Evolutionary conservation across 108 stramenopile species (phyloP), one percentile per base, ranked within the genome.

Genomic region (Cyclotella kingstonii): DNA sequence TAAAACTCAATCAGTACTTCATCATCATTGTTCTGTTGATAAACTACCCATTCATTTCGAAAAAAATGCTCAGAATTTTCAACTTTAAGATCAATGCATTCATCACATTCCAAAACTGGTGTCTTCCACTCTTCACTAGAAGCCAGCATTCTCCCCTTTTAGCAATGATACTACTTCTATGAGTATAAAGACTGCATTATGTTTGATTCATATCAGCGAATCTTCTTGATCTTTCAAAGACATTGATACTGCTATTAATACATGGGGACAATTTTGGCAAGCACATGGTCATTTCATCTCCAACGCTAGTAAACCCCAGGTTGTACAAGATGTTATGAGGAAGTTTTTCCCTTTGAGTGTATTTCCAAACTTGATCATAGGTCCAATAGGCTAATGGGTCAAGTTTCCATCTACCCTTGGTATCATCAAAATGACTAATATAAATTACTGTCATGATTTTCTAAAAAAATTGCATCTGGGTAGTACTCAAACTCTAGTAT

Each of bases 151-250:
- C 26, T 40, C 56, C 31, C 39, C 65, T 70, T 54, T 53, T 49
- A 7, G 30, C 53, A 10, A 57, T 70, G 3, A 76, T 26, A 38
- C 35, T 69, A 26, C 45, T 18, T 29, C 46, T 38, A 35, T 65
- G 63, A 36, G 60, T 42, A 22, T 81, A 77, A 25, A 78, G 72
- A 36, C 81, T 77, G 59, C 81, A 81, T 57, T 81, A 76, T 26
- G 77, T 78, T 28, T 53, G 63, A 54, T 81, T 77, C 45, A 80
- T 12, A 2, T 61, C 76, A 15, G 62, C 43, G 52, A 81, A 81
- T 26, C 80, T 33, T 17, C 81, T 77, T 7, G 76, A 72, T 3
- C 81, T 56, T 48, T 81, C 81, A 34, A 61, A 59, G 8, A 18
- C 42, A 44, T 53, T 38, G 7, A 30, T 15, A 22, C 7, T 25